Evolutionary conservation across 768 basidiomycete species (phyloP), one percentile per base, ranked within the genome.

Genomic region (Pleurotus giganteus): DNA sequence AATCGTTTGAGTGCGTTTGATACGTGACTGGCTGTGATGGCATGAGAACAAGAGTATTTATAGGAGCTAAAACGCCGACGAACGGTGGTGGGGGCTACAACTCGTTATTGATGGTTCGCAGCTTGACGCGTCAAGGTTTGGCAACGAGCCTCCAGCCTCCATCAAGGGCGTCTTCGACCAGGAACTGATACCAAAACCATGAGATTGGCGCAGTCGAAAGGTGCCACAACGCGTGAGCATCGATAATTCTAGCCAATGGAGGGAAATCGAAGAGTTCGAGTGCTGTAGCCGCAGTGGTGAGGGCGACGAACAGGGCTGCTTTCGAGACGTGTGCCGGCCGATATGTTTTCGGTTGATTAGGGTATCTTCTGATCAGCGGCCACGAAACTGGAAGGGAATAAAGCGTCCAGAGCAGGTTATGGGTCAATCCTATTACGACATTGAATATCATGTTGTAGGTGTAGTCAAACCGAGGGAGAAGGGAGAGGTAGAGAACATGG

Each of bases 221-320:
- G 68, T 99, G 96, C 97, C 96, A 98, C 13, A 98, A 70, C 2
- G 93, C 79, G 68, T 98, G 97, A 0, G 95, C 94, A 65, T 98
- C 96, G 17, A 98, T 74, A 5, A 84, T 67, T 29, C 94, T 69
- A n/a, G 65, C 64, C 69, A 85, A 77, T 0, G 94, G 91, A 0
- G 94, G 83, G 63, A 98, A 98, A 66, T 99, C 96, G 58, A 96
- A 84, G 2, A 99, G 66, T 64, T 99, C 96, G 28, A 99, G 77
- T 1, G 76, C 73, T 2, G 86, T 91, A 12, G 92, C 89, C 2
- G 77, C 75, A 0, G 85, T 91, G 1, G 90, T 92, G 13, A 91
- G 67, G 9, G 79, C 61, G 2, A 91, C 87, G 55, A 93, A 83
- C 0, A 82, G 28, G 0, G 76, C 83, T 1, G 83, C 79, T 62